Conservation (phyloP, 2,329 filamentous ascomycete genomes). For the Alternaria ethzedia region DNA sequence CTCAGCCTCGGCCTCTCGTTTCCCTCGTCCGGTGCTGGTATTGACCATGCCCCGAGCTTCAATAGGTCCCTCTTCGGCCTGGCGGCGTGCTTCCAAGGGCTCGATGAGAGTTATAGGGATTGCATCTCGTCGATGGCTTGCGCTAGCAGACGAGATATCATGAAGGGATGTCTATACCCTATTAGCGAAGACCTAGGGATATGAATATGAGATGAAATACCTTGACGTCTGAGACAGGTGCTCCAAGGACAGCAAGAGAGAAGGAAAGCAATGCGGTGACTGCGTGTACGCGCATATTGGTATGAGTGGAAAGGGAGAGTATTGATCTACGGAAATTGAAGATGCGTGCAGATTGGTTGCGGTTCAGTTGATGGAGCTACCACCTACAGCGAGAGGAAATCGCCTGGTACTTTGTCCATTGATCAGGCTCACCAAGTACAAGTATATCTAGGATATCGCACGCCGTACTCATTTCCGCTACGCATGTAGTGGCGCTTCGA, state of each 20-base stretch:
- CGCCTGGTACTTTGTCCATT: not conserved
- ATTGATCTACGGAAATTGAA: not conserved
- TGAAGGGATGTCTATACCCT: not conserved
- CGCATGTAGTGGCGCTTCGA: not conserved
- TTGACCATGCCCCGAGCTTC: not conserved
- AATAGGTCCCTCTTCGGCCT: not conserved
- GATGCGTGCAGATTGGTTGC: too few species aligned
- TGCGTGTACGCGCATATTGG: not conserved
- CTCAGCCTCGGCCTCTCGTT: not conserved
- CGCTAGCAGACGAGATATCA: not conserved
- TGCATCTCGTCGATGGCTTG: not conserved
- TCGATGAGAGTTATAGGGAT: not conserved
- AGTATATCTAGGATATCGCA: accelerated
- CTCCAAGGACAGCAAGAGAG: not conserved
- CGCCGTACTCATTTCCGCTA: not conserved
- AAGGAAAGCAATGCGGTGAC: not conserved
- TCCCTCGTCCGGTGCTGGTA: not conserved
- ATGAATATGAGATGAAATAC: not conserved
- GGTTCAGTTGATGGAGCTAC: not conserved
- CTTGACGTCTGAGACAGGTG: not conserved
- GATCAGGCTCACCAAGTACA: not conserved
- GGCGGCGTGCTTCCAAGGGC: not conserved
- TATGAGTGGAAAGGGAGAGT: not conserved
- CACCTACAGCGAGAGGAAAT: not conserved
- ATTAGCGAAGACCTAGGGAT: not conserved